A percentile compares a stretch with the other conserved stretches of the same genome.
Conservation (phyloP, 495 filamentous ascomycete genomes). For the Pyrenula aspistea region DNA sequence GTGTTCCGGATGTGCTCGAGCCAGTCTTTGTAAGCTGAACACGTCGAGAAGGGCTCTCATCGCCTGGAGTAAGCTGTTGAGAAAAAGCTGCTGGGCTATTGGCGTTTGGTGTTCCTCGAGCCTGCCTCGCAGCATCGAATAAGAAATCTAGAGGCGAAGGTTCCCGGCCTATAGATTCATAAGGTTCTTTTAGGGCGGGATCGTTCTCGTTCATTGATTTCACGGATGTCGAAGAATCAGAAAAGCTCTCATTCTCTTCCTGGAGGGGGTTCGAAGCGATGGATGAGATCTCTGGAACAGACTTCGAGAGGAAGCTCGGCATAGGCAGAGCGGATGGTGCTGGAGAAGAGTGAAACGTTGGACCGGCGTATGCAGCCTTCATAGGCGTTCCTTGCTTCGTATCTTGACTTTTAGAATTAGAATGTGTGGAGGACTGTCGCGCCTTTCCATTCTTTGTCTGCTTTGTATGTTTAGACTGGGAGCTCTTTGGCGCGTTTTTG, state of each 20-base stretch:
- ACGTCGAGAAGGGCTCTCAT: slow-evolving; percentile 1
- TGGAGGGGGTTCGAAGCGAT: background rate
- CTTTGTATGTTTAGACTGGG: slow-evolving; percentile 15
- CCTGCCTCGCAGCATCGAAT: slow-evolving; percentile 73
- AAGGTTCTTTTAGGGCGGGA: background rate
- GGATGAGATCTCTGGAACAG: slow-evolving; percentile 45
- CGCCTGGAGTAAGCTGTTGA: slow-evolving; percentile 18
- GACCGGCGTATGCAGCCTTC: slow-evolving; percentile 66
- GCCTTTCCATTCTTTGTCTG: slow-evolving; percentile 5
- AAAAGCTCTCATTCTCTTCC: background rate
- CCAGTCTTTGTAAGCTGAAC: background rate
- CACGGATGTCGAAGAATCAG: slow-evolving; percentile 20
- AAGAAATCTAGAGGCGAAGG: slow-evolving; percentile 79
- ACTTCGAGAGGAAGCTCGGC: slow-evolving; percentile 82
- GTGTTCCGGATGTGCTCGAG: background rate
- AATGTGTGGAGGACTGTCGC: slow-evolving; percentile 22
- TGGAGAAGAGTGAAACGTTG: slow-evolving; percentile 91
- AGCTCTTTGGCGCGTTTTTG: slow-evolving; percentile 15
- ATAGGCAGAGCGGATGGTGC: slow-evolving; percentile 88
- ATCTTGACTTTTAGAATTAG: slow-evolving; percentile 20
- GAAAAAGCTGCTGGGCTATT: slow-evolving; percentile 31
- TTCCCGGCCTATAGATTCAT: slow-evolving; percentile 17
- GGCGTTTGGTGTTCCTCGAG: slow-evolving; percentile 28
- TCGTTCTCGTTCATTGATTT: slow-evolving; percentile 10
- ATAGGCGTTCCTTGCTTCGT: background rate